Conservation (phyloP, 331 rosid species). For the Malus hybrid region DNA sequence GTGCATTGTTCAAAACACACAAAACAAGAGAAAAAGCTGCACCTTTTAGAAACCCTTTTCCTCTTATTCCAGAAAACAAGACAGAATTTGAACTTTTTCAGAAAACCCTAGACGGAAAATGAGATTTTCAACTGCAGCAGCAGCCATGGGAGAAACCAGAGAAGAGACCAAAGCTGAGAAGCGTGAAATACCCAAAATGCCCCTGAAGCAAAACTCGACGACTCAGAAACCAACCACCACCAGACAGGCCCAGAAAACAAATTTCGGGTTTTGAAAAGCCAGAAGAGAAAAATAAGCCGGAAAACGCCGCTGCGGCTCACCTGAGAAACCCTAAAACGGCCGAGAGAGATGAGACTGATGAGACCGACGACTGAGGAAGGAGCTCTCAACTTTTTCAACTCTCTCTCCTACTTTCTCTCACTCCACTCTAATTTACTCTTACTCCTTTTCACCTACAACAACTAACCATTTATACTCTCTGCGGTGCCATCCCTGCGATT, state of each 20-base stretch:
- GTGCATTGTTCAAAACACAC: not conserved
- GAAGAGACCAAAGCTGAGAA: not conserved
- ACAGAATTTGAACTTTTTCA: not conserved
- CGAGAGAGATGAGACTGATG: too few relatives aligned
- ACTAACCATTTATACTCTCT: not conserved
- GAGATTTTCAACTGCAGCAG: not conserved
- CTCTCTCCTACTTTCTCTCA: not conserved
- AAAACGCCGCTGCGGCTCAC: too few relatives aligned
- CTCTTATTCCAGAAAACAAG: not conserved
- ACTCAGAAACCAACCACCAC: not conserved
- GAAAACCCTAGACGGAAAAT: not conserved
- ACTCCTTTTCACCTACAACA: not conserved
- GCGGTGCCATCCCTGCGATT: not conserved
- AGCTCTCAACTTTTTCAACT: not conserved
- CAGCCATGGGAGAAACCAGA: not conserved
- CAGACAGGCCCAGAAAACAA: not conserved
- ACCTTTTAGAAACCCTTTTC: not conserved
- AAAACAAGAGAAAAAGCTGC: not conserved
- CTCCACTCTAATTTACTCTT: too few relatives aligned
- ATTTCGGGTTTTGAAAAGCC: not conserved
- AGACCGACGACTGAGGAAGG: too few relatives aligned
- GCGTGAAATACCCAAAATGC: not conserved
- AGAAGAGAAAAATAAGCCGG: too few relatives aligned
- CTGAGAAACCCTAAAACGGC: too few relatives aligned
- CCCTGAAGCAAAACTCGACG: not conserved